Percentiles rank a stretch among this genome's conserved stretches.
Evolutionary conservation across 2,329 filamentous ascomycete species (phyloP).

Genomic region (Aspergillus sp.): DNA sequence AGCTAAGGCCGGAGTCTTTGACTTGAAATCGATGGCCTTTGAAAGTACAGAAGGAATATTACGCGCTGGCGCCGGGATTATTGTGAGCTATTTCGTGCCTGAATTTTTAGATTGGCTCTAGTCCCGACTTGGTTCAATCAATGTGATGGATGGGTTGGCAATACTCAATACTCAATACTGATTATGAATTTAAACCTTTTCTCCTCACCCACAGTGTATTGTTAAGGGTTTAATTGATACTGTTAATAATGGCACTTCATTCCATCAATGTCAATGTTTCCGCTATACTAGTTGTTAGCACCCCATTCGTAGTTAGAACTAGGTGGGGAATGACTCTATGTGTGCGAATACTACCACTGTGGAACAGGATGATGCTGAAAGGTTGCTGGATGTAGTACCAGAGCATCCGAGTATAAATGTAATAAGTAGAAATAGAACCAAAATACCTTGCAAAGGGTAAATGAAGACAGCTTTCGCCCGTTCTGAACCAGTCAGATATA

Average conservation of each 20-base stretch:
- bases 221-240: not conserved
- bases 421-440: not conserved
- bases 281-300: not conserved
- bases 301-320: not conserved
- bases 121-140: not conserved
- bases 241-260: not conserved
- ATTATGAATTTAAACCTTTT: not conserved
- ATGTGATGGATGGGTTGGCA: not conserved
- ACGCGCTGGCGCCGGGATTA: slow-evolving; percentile 86
- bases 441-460: not conserved
- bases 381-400: not conserved
- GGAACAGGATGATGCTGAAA: not conserved
- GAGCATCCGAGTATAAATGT: not conserved
- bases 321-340: not conserved
- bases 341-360: not conserved
- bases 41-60: slow-evolving; percentile 93
- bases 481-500: slow-evolving; percentile 16
- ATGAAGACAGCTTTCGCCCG: not conserved
- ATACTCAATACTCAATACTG: not conserved
- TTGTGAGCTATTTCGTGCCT: slow-evolving; percentile 92
- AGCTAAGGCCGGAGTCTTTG: slow-evolving; percentile 94
- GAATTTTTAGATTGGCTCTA: slow-evolving; percentile 66
- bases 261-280: not conserved
- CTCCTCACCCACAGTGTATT: not conserved
- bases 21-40: slow-evolving; percentile 90